Evolutionary conservation across 2,329 filamentous ascomycete species (phyloP), one percentile per base, ranked within the genome.

Genomic region (Fusarium zealandicum): DNA sequence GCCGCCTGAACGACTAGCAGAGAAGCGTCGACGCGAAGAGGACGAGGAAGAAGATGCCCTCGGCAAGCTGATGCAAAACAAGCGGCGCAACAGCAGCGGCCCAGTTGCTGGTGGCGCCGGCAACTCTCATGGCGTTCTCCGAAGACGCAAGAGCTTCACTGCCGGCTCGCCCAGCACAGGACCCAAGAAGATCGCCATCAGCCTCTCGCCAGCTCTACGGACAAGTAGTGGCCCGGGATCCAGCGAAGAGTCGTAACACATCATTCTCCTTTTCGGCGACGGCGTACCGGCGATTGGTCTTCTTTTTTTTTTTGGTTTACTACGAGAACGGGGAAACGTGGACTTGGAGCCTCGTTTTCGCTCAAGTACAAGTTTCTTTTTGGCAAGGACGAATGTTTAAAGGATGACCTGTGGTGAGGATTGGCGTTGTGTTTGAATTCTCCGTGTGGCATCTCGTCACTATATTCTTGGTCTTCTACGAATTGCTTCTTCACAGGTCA

Each of bases 1-100:
- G 1, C 88, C 89, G 4, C 89, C 88, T 0, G 92, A 96, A 73
- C 84, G 91, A 47, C 75, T 96, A 14, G 89, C 92, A 0, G 91
- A 96, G 72, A 98, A 98, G 75, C 88, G 93, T 40, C 85, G 93
- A 40, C 85, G 95, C 65, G 93, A 96, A 70, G 93, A 97, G 51
- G 92, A 96, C 57, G 75, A 77, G n/a, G 93, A 97, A 38, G 93
- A 96, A 50, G 93, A 97, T 61, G 91, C 93, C 68, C 77, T 98
- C n/a, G 87, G 87, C 48, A 96, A 95, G 74, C 81, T 97, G 65
- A 86, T 90, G 61, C 78, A 83, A 41, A 79, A 78, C 68, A 88
- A 87, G 69, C 80, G 85, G 33, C 81, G 85, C 31, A 87, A 83
- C 65, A 86, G 82, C 70, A 79, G 76, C 49, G 81, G 83, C 7